These are phyloP conservation scores for Pythium phragmitis DNA, from an alignment of 352 stramenopile species.

Conservation along the genomic window DNA sequence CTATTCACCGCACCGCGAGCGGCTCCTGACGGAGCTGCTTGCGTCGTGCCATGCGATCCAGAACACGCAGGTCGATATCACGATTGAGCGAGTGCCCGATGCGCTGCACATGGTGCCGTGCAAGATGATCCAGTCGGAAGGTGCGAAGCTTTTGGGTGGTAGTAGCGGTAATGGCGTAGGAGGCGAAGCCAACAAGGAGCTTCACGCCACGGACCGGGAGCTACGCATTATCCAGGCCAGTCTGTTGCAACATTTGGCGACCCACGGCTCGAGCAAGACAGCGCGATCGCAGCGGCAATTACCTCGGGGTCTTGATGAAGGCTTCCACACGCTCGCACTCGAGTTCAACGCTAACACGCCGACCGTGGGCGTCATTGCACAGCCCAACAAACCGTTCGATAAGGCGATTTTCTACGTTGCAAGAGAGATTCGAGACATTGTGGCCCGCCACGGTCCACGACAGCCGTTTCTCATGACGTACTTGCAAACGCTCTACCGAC, in stretches of 20 bases:
- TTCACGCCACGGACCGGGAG: constrained; percentile 65
- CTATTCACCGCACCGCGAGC: constrained; percentile 60
- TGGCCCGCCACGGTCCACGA: constrained; percentile 48
- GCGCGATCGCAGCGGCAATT: constrained; percentile 59
- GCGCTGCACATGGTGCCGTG: constrained; percentile 72
- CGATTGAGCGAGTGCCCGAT: constrained; percentile 42
- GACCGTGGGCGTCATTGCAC: constrained; percentile 63
- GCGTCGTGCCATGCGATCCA: constrained; percentile 72
- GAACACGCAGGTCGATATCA: constrained; percentile 66
- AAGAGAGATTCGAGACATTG: constrained; percentile 69
- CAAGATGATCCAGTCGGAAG: constrained; percentile 72
- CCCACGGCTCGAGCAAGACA: constrained; percentile 64
- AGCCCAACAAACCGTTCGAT: constrained; percentile 79
- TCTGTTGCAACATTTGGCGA: constrained; percentile 59
- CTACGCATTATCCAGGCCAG: constrained; percentile 62
- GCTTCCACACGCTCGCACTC: constrained; percentile 69
- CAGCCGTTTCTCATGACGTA: constrained; percentile 77
- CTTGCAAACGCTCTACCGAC: constrained; percentile 69
- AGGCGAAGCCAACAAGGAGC: constrained; percentile 24
- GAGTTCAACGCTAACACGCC: constrained; percentile 82
- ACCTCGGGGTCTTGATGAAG: constrained; percentile 63
- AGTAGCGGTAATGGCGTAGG: constrained; percentile 7
- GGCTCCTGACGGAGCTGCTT: constrained; percentile 74
- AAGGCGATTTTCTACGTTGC: constrained; percentile 65
- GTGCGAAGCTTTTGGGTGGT: constrained; percentile 32